Conservation (phyloP, 805 yeast species). For the Sugiyamaella smithiae region DNA sequence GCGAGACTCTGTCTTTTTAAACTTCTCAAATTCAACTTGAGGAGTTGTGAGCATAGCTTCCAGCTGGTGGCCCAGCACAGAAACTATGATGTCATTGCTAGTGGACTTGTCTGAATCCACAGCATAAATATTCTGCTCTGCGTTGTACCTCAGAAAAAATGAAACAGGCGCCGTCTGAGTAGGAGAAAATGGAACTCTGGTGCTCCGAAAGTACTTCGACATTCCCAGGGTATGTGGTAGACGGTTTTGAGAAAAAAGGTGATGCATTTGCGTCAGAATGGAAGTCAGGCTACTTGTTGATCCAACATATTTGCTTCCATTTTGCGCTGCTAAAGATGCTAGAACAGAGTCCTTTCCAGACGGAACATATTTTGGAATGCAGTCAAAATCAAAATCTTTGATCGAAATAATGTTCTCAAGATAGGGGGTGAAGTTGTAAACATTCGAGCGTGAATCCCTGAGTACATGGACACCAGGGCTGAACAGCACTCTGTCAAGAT, state of each 20-base stretch:
- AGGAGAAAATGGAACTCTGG: slow-evolving; percentile 37
- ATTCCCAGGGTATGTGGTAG: slow-evolving; percentile 46
- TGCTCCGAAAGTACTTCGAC: slow-evolving; percentile 44
- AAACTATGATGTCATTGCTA: slow-evolving; percentile 64
- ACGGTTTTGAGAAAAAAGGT: slow-evolving; percentile 59
- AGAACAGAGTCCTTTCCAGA: slow-evolving; percentile 64
- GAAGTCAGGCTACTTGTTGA: slow-evolving; percentile 90
- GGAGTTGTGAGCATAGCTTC: slow-evolving; percentile 71
- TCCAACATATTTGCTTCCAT: slow-evolving; percentile 50
- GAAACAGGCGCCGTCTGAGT: slow-evolving; percentile 54
- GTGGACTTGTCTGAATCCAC: slow-evolving; percentile 68
- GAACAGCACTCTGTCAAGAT: slow-evolving; percentile 67
- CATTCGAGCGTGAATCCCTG: slow-evolving; percentile 73
- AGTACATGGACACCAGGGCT: slow-evolving; percentile 78
- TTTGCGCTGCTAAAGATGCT: slow-evolving; percentile 43
- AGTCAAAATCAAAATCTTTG: slow-evolving; percentile 62
- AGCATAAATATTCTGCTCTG: slow-evolving; percentile 48
- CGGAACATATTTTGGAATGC: slow-evolving; percentile 55
- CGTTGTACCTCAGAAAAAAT: slow-evolving; percentile 51
- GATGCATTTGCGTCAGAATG: slow-evolving; percentile 70
- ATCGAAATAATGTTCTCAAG: slow-evolving; percentile 59
- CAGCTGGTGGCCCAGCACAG: slow-evolving; percentile 72
- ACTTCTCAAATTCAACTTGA: slow-evolving; percentile 48
- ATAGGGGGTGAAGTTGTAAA: slow-evolving; percentile 63
- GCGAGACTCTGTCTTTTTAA: slow-evolving; percentile 26